Evolutionary conservation across 169 alveolate genomes (phyloP), one percentile per base, ranked within the genome.

Genomic region (Toxoplasma gondii): DNA sequence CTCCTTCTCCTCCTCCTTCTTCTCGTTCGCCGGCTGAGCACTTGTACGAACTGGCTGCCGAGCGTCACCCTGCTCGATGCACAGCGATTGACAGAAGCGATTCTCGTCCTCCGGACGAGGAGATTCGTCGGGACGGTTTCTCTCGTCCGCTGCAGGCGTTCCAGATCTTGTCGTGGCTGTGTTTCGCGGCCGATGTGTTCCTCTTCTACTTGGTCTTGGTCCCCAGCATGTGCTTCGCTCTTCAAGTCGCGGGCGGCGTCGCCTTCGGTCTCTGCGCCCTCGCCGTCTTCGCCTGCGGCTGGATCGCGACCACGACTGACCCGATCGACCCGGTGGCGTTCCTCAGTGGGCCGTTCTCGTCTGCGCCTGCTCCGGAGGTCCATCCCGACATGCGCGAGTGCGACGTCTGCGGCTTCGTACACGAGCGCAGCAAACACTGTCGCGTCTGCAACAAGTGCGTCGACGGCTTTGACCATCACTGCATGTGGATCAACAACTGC

Each of bases 401-500:
- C 81, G 53, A 91, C 67, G 70, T 69, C 22, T 54, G 95, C 83
- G 95, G 95, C 34, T 88, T 49, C 70, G 96, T 91, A 1, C 9
- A 64, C 38, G 87, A 81, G 44, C 10, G 87, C 31, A 82, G 94
- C 88, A 96, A 97, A 67, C 98, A 97, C 86, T 97, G 98, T 93
- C 92, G 97, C 12, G 96, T 96, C 17, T 97, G 98, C 95, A 97
- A 97, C 91, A 95, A 95, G 88, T 98, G 99, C 86, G 96, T 98
- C 80, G 96, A 94, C 69, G 97, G 97, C 84, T 96, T 96, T 78
- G 99, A 98, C 83, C 99, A 98, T 74, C 99, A 98, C 94, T 98
- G 99, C 95, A 96, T 96, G 74, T 98, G 98, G 98, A 96, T 98
- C 58, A 98, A 98, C 91, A 96, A 97, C 93, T 97, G 98, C 94